A percentile compares a stretch with the other conserved stretches of the same genome.
Conservation (phyloP, 305 asterid genomes). For the Fraxinus albicans region DNA sequence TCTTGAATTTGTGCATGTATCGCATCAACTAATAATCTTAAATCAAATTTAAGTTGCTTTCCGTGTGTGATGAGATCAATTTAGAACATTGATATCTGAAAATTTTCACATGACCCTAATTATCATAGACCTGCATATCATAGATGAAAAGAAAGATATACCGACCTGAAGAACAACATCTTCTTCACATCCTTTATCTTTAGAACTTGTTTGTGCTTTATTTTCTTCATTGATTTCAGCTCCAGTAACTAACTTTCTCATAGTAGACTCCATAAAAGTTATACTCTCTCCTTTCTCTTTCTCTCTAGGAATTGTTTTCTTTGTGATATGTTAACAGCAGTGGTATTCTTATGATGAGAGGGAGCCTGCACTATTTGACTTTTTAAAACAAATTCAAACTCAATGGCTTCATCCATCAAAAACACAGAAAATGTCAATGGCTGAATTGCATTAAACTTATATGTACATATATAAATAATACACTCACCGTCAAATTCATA, state of each 20-base stretch:
- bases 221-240: constrained; percentile 33
- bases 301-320: background rate
- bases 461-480: background rate
- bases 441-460: constrained; percentile 28
- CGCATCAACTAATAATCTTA: background rate
- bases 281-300: background rate
- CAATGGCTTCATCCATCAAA: constrained; percentile 48
- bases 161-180: constrained; percentile 53
- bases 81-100: background rate
- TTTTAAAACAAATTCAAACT: constrained; percentile 46
- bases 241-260: constrained; percentile 38
- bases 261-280: constrained; percentile 39
- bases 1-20: background rate
- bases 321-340: constrained; percentile 29
- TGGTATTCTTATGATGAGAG: constrained; percentile 39
- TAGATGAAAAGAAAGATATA: background rate
- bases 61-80: background rate
- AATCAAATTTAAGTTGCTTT: background rate
- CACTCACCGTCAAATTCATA: constrained; percentile 33
- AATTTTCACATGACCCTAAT: background rate
- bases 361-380: constrained; percentile 59
- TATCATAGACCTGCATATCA: background rate
- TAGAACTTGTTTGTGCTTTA: constrained; percentile 37
- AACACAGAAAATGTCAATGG: constrained; percentile 66
- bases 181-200: constrained; percentile 42